A percentile compares a stretch with the other conserved stretches of the same genome.
phyloP scores from a whole-genome alignment of 202 grass and related monocot genomes.

The Setaria viridis region DNA sequence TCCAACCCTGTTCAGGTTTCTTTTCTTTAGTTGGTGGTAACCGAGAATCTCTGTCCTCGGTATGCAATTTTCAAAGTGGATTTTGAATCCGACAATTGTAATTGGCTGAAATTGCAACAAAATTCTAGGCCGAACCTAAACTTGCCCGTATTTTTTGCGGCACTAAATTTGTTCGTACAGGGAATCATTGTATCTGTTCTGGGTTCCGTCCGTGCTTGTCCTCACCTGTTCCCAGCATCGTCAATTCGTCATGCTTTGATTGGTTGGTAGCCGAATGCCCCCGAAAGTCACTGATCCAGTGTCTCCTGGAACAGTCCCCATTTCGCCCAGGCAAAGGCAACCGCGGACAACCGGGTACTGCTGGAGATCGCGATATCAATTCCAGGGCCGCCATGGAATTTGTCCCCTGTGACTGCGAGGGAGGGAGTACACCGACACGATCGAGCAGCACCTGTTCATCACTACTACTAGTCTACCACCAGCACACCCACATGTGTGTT shows the following conservation, averaged over 20 bases:
- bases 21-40: neutral
- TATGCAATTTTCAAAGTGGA: neutral
- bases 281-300: neutral
- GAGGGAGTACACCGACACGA: slow-evolving; percentile 28
- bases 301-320: slow-evolving; percentile 9
- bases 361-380: slow-evolving; percentile 11
- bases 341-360: neutral
- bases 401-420: neutral
- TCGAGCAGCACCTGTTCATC: slow-evolving; percentile 11
- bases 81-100: neutral
- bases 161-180: neutral
- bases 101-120: neutral
- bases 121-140: neutral
- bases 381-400: neutral
- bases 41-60: neutral
- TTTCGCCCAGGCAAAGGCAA: slow-evolving; percentile 19
- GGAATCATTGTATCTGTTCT: neutral
- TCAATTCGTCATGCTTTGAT: neutral
- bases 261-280: neutral
- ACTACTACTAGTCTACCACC: neutral
- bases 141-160: neutral
- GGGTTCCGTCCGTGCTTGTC: neutral
- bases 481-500: neutral
- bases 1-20: neutral
- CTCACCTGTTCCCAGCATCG: neutral